Evolutionary conservation across 2,329 filamentous ascomycete species (phyloP).

Genomic region (Monosporascus sp.): DNA sequence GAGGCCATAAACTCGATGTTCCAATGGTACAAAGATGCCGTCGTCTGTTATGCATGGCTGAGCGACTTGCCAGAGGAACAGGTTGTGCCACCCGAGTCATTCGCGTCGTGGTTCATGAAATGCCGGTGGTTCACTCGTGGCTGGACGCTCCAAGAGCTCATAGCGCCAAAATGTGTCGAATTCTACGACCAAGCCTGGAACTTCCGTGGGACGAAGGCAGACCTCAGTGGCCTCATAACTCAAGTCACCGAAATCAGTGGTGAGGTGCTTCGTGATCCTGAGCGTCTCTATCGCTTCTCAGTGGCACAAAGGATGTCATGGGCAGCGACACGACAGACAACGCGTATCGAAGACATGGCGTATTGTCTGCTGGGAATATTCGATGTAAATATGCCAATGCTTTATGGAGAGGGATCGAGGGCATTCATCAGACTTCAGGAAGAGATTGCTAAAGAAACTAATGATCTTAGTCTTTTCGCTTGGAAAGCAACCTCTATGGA

Average conservation of each 20-base stretch:
- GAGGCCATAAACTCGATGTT: too few species aligned
- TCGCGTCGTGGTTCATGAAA: constrained; percentile 3
- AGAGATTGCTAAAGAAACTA: constrained; percentile 1
- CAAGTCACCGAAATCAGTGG: constrained; percentile 16
- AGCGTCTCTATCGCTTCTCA: constrained; percentile 1
- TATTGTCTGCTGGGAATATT: constrained; percentile 7
- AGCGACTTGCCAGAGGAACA: too few species aligned
- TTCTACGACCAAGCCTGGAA: constrained; percentile 27
- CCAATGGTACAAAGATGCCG: too few species aligned
- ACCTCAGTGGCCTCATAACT: constrained; percentile 7
- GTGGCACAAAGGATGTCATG: constrained; percentile 15
- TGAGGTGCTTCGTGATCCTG: constrained; percentile 5
- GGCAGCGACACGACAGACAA: constrained; percentile 3
- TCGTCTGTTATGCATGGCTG: too few species aligned
- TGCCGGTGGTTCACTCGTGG: too few species aligned
- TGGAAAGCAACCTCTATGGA: not conserved
- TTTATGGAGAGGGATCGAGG: constrained; percentile 4
- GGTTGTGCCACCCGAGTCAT: too few species aligned
- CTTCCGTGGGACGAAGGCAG: constrained; percentile 17
- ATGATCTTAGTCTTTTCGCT: constrained; percentile 3
- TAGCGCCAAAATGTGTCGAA: not conserved
- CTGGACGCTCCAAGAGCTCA: too few species aligned
- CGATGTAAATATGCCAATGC: constrained; percentile 3
- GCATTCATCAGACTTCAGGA: constrained; percentile 5
- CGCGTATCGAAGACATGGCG: constrained; percentile 3